Base-by-base conservation (phyloP, 257 asterid species). In the Solanum pennellii region DNA sequence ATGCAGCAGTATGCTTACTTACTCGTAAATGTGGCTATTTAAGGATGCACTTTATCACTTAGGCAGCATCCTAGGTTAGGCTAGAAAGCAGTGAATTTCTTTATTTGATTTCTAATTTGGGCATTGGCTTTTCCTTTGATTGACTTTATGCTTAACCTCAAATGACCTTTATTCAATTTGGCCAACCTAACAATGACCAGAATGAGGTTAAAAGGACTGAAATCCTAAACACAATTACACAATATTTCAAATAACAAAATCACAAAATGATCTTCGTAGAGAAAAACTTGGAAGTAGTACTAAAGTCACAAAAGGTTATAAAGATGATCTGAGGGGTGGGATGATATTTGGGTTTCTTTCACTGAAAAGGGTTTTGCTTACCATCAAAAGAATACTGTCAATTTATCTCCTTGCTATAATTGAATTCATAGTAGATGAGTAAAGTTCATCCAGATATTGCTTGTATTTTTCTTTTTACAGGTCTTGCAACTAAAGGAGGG, bases 1-100 rank as follows among this genome's bases (percentile, higher is more conserved):
- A 97, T 89, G 90, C 95, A 89, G 97, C 98, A 83, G 99, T 97
- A 93, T 92, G 99, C 88, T 88, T 76, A 88, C 88, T 42, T 76
- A 87, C 83, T 74, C 80, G 33, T 56, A 72, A 72, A 45, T 89
- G 88, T 82, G 45, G 59, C 44, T 74, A 87, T 23, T 9, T 18
- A 56, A 82, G 69, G 12, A 49, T 82, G 85, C 69, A 82, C 85
- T 82, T 82, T 49, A 49, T 49, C 69, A 49, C 42, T 49, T 31
- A 49, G 69, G 42, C 65, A 49, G 69, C 29, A 82, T 82, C 45
- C 69, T 49, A 82, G 29, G 44, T 47, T 82, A 82, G 45, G 85
- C 27, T 29, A 82, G 35, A 82, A 31, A 49, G 18, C 31, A 49
- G 47, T 49, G 45, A 15, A 18, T 82, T 29, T 49, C 29, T 0